Conservation (phyloP, 1,284 basidiomycete species). For the Wallemia ichthyophaga region DNA sequence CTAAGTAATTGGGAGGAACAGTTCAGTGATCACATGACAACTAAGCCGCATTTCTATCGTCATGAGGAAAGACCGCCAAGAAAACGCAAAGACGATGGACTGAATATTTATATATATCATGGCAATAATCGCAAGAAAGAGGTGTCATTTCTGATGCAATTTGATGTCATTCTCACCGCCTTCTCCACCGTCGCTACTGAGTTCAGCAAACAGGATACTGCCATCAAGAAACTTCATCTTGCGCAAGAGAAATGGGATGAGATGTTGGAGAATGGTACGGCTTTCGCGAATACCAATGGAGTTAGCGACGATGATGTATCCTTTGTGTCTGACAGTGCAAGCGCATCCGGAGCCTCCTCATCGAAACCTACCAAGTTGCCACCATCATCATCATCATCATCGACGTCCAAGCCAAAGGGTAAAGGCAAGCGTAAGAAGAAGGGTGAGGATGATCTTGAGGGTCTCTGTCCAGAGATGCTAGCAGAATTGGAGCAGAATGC, state of each 20-base stretch:
- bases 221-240: not conserved
- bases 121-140: constrained; percentile 67
- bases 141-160: constrained; percentile 53
- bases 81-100: not conserved
- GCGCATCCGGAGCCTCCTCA: not conserved
- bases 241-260: constrained; percentile 1
- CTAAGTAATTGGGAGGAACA: constrained; percentile 59
- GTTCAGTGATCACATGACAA: constrained; percentile 44
- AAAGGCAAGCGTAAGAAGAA: constrained; percentile 4
- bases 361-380: not conserved
- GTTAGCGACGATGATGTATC: constrained; percentile 2
- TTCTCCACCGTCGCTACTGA: constrained; percentile 86
- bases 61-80: not conserved
- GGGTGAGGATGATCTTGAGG: constrained; percentile 2
- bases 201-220: constrained; percentile 43
- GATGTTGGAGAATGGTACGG: constrained; percentile 1
- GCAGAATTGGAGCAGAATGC: not conserved
- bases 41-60: not conserved
- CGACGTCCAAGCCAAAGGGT: not conserved
- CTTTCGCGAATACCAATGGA: constrained; percentile 3
- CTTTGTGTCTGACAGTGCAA: not conserved
- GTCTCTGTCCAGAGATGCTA: not conserved
- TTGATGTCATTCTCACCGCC: constrained; percentile 92
- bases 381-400: not conserved
- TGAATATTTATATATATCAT: constrained; percentile 62